Base-by-base conservation (phyloP, 2,329 filamentous ascomycete genomes). In the Beauveria rudraprayagi region DNA sequence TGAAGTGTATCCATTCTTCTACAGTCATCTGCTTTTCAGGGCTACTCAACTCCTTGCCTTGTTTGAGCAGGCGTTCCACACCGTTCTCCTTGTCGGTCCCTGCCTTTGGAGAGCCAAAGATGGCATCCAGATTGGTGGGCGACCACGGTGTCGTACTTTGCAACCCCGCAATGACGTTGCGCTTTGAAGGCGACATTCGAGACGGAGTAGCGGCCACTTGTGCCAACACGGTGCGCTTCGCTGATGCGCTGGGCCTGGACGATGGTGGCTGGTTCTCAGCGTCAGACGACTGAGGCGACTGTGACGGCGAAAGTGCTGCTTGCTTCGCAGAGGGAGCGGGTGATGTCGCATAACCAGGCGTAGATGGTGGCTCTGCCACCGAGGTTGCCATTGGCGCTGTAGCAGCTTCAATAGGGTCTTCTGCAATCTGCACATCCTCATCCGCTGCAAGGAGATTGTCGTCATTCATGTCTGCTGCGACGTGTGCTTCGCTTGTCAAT, bases 11-110 rank as follows among this genome's bases (percentile, higher is more conserved):
- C 91, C 93, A 99, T 73, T 97, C 87, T 72, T 96, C 91, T 0
- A 97, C 91, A 5, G 87, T 93, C 92, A 99, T 96, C 43, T 82
- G 79, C 77, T 89, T 92, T 77, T 97, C 94, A 0, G 86, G 83
- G 58, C 82, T 89, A 2, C 83, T 88, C 58, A 99, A 75, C 16
- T 83, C 83, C 0, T 79, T 79, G 14, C 83, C 85, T 44, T 80
- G 77, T 61, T 77, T 78, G 17, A 87, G 71, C 28, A 84, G 75
- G 10, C 75, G 73, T 19, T 76, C 76, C 2, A 77, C 76, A 0
- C 75, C 73, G 60, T 83, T 85, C 66, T 87, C 81, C 68, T 81
- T 81, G 48, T 81, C 78, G 14, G 75, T 67, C 16, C 74, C 72
- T 11, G 78, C 76, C 7, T 61, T 62, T 1, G 76, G 75, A 3